A percentile compares a stretch with the other conserved stretches of the same genome.
Evolutionary conservation across 176 grass and related monocot species (phyloP).

Genomic region (Paspalum vaginatum): DNA sequence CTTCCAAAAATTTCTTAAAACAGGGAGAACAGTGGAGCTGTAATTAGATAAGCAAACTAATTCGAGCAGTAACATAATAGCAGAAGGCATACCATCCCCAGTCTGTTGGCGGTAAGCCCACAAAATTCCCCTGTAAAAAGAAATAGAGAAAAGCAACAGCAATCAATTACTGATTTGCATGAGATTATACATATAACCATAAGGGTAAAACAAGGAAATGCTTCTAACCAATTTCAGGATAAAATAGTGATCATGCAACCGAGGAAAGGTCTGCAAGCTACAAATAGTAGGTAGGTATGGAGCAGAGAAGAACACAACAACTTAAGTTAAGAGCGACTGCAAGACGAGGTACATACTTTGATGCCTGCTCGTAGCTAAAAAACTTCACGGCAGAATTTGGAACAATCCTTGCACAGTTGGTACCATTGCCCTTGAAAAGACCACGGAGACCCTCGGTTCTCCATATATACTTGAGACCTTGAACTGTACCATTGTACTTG

Average conservation of each 20-base stretch:
- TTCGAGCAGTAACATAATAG: not conserved
- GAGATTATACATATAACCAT: not conserved
- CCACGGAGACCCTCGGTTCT: slow-evolving; percentile 88
- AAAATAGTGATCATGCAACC: slow-evolving; percentile 35
- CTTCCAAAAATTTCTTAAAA: not conserved
- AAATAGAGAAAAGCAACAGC: not conserved
- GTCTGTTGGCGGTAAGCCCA: slow-evolving; percentile 81
- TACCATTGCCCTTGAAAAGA: slow-evolving; percentile 97
- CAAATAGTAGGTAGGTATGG: slow-evolving; percentile 28
- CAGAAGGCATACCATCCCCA: slow-evolving; percentile 67
- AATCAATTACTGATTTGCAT: slow-evolving; percentile 8
- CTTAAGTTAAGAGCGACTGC: not conserved
- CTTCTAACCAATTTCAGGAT: slow-evolving; percentile 41
- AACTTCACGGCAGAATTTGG: slow-evolving; percentile 99
- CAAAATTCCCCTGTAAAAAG: slow-evolving; percentile 80
- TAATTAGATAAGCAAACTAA: not conserved
- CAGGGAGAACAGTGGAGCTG: not conserved
- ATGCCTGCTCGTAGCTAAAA: slow-evolving; percentile 97
- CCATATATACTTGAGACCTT: slow-evolving; percentile 97
- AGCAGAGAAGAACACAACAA: not conserved
- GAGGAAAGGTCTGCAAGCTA: slow-evolving; percentile 27
- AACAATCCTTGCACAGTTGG: slow-evolving; percentile 95
- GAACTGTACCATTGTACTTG: slow-evolving; percentile 97
- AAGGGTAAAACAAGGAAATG: slow-evolving; percentile 4
- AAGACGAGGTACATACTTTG: slow-evolving; percentile 58